Base-by-base conservation (phyloP, 2,329 filamentous ascomycete genomes). In the Nemania diffusa region DNA sequence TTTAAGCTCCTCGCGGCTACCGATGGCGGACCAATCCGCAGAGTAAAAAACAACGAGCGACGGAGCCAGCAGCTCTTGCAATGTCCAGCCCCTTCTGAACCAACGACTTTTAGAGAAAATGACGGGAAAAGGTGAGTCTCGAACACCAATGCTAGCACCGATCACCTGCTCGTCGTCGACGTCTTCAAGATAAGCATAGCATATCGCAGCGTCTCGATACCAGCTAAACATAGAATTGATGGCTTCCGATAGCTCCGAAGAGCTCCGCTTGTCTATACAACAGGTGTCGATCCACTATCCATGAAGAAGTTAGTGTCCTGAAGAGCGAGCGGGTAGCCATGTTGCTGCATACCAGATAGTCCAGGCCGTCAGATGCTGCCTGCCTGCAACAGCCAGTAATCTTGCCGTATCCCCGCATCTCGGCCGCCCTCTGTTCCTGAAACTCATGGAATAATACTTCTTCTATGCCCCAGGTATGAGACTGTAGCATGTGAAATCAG, bases 201-300 rank as follows among this genome's bases (percentile, higher is more conserved):
- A 65, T 11, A 65, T 61, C 13, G 50, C 62, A 11, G 62, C 50
- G 26, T 57, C 22, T 44, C 44, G 56, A 26, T 64, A 60, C 56
- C 62, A 55, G 37, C 55, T 59, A 24, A 60, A 56, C 56, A 65
- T 60, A 1, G 62, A 60, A 34, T 60, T n/a, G n/a, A n/a, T n/a
- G n/a, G n/a, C n/a, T n/a, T n/a, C n/a, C n/a, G n/a, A n/a, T n/a
- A n/a, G n/a, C 24, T 65, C 62, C 32, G 40, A 50, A n/a, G 62
- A 60, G 32, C 62, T 60, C 22, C 62, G 62, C 20, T 56, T 65
- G 32, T 65, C 50, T 29, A 65, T 60, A 50, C 50, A 65, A 50
- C 62, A 60, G n/a, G 62, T 60, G 26, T 65, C 56, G 56, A 65
- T 65, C 62, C 57, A 55, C 56, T 60, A 32, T 37, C n/a, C 11